These are phyloP conservation scores for Aspergillus terreus DNA, from an alignment of 2,329 filamentous ascomycete genomes.

Conservation along the genomic window DNA sequence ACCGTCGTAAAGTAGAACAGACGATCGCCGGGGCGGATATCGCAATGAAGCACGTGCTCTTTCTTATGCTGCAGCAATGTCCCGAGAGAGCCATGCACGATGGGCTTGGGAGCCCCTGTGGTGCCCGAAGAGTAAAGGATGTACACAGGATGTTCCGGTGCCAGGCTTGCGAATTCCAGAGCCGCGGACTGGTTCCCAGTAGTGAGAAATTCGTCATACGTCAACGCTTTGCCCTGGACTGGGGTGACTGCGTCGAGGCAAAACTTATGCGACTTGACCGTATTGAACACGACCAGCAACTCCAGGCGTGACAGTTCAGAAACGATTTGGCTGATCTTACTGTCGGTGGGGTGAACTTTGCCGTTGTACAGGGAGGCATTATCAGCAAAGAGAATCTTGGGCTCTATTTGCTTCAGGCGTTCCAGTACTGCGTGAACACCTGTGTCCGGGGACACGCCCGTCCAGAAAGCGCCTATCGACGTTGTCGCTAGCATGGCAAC, in stretches of 20 bases:
- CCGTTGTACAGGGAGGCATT: constrained; percentile 89
- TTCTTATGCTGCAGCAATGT: constrained; percentile 97
- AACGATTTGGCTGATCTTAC: constrained; percentile 76
- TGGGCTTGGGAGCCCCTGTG: constrained; percentile 83
- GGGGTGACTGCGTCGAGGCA: constrained; percentile 33
- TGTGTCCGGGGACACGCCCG: constrained; percentile 86
- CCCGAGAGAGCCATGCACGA: constrained; percentile 85
- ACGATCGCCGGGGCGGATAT: constrained; percentile 66
- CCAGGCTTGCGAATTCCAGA: constrained; percentile 70
- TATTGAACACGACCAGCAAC: constrained; percentile 71
- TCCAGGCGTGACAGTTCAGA: constrained; percentile 63
- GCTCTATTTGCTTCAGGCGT: constrained; percentile 78
- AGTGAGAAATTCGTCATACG: constrained; percentile 46
- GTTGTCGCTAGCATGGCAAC: constrained; percentile 84
- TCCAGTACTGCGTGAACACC: constrained; percentile 89
- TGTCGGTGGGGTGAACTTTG: constrained; percentile 74
- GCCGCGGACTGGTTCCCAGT: constrained; percentile 34
- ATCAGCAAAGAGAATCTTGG: constrained; percentile 78
- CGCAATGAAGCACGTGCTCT: constrained; percentile 84
- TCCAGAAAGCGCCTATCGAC: constrained; percentile 85
- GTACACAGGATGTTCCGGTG: constrained; percentile 84
- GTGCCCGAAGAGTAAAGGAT: constrained; percentile 93
- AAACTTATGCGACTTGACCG: constrained; percentile 46
- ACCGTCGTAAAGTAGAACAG: constrained; percentile 94
- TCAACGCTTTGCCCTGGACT: constrained; percentile 34